A percentile compares a stretch with the other conserved stretches of the same genome.
phyloP scores from a whole-genome alignment of 345 rosid species.

The Citrus maxima region DNA sequence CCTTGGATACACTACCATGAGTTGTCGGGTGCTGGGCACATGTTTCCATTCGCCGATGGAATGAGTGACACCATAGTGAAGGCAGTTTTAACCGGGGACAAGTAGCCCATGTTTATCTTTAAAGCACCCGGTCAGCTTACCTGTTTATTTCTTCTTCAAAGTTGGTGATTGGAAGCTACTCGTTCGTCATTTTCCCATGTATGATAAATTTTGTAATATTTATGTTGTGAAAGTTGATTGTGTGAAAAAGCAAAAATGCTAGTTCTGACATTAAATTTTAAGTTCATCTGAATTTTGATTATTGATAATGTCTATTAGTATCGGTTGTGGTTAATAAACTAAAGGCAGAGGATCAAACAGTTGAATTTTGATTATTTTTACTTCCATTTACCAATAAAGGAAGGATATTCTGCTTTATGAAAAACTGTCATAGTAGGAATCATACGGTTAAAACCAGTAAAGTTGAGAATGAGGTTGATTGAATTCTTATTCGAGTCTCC shows the following conservation, averaged over 20 bases:
- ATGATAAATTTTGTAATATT: constrained; percentile 7
- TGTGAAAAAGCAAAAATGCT: neutral
- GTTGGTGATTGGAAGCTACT: neutral
- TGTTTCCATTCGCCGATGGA: constrained; percentile 42
- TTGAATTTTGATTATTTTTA: neutral
- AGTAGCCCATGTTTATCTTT: neutral
- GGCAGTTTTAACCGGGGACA: constrained; percentile 33
- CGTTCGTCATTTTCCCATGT: neutral
- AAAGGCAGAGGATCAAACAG: neutral
- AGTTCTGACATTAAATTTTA: neutral
- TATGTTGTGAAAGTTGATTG: neutral
- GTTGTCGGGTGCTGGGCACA: constrained; percentile 53
- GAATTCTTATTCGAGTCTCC: neutral
- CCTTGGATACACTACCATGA: constrained; percentile 67
- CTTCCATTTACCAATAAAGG: neutral
- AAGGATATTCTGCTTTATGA: neutral
- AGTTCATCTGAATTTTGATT: neutral
- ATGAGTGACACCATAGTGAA: constrained; percentile 40
- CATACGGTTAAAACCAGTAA: neutral
- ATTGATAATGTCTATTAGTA: neutral
- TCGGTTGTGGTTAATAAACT: neutral
- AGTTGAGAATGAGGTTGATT: neutral
- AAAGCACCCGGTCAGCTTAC: neutral
- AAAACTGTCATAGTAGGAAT: neutral
- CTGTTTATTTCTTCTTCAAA: neutral